These are phyloP conservation scores for Colletotrichum horii DNA, from an alignment of 2,329 filamentous ascomycete species.

Conservation along the genomic window DNA sequence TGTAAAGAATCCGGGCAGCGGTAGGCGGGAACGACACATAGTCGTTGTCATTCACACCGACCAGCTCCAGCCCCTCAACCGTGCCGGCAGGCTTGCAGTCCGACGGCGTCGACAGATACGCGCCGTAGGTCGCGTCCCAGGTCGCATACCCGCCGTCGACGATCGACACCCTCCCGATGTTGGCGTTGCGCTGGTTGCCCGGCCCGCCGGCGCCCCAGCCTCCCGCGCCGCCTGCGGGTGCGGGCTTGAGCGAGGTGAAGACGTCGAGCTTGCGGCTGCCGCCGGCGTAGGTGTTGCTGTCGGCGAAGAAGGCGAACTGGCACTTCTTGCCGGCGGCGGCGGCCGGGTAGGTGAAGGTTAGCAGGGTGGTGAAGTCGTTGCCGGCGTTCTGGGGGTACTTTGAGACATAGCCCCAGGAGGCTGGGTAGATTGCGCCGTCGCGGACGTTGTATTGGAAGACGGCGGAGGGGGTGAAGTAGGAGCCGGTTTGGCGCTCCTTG, in stretches of 20 bases:
- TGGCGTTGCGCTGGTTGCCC: conserved; percentile 30
- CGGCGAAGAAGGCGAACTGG: conserved; percentile 30
- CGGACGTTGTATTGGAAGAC: conserved; percentile 27
- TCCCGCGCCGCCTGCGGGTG: conserved; percentile 20
- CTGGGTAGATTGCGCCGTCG: conserved; percentile 26
- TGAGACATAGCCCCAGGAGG: conserved; percentile 17
- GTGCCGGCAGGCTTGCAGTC: conserved; percentile 20
- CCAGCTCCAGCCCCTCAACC: conserved; percentile 20
- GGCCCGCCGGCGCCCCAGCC: conserved; percentile 28
- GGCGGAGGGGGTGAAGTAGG: conserved; percentile 27
- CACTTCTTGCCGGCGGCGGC: conserved; percentile 26
- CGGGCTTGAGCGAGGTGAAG: conserved; percentile 27
- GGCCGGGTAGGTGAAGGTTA: conserved; percentile 32
- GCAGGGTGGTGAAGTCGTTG: conserved; percentile 31
- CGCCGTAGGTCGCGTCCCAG: conserved; percentile 19
- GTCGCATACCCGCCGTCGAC: neutral
- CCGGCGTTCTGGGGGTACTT: conserved; percentile 27
- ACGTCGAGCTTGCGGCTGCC: conserved; percentile 32
- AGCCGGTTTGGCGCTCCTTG: conserved; percentile 3
- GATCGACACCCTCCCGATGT: conserved; percentile 14
- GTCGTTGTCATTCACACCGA: conserved; percentile 20
- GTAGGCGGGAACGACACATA: conserved; percentile 12
- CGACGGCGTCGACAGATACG: conserved; percentile 14
- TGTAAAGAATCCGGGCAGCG: conserved; percentile 15
- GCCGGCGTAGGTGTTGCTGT: conserved; percentile 10